Base-by-base conservation (phyloP, 768 basidiomycete genomes). In the Panaeolus papilionaceus region DNA sequence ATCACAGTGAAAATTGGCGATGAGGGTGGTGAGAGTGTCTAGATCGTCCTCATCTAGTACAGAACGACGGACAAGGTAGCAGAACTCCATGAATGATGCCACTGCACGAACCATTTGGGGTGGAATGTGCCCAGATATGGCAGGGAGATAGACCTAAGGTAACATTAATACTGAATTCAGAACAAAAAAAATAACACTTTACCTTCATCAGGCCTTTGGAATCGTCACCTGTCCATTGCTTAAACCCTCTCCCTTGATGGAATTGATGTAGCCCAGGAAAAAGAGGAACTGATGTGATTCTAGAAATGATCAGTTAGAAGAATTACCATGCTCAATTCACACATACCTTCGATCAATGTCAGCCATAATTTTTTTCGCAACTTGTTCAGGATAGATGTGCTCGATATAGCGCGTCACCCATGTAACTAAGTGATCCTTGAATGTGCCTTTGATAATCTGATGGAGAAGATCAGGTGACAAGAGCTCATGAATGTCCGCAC, bases 1-100 rank as follows among this genome's bases (percentile, higher is more conserved):
- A 38, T 74, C 26, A 3, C 64, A 10, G 58, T 83, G 79, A 66
- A 81, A 83, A 1, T 42, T 38, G 1, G 20, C 38, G 0, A 80
- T 63, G 0, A 70, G 66, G 0, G 64, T 63, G 4, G 78, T 64
- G 7, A 81, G 72, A 3, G 62, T 45, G 0, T 33, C 10, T 0
- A 81, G 67, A 5, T 70, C 70, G 2, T 68, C 62, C 20, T 23
- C 64, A 33, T 12, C 69, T 11, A 39, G 75, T 58, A 69, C 44
- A 14, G 66, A 67, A 6, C 73, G 72, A 7, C 74, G 75, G 2
- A 76, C 77, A 12, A 80, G 72, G 62, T 79, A 80, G 23, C 77
- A 77, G 66, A 80, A 79, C 39, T 83, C 79, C 0, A 83, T 54
- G 23, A 82, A 68, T 2, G 76, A 73, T 9, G 64, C 62, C 4